Base-by-base conservation (phyloP, 148 eudicot genomes). In the Oxyria digyna region DNA sequence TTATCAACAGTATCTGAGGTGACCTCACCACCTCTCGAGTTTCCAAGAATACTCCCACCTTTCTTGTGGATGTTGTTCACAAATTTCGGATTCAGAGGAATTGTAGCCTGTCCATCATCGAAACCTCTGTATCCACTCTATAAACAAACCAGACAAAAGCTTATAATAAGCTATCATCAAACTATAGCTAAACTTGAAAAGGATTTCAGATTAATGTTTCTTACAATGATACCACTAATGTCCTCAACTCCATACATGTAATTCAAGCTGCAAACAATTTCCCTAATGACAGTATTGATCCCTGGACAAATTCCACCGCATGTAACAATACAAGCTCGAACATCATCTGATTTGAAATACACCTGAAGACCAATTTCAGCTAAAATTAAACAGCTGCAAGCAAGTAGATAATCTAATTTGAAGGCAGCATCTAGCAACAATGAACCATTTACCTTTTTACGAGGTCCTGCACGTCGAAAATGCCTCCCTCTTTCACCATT, bases 241-340 rank as follows among this genome's bases (percentile, higher is more conserved):
- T 71, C 78, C 65, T 81, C 78, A 14, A 88, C 91, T 41, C 88
- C 97, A 79, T 91, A 91, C 88, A 91, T 91, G 71, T 86, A 74
- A 74, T 83, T 72, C 59, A 91, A 76, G 31, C 91, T 84, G 63
- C 89, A 83, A 41, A 91, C 97, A 15, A 88, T 63, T 74, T 91
- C 97, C 72, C 97, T 83, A 29, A 91, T 91, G 78, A 91, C 97
- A 18, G 97, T 91, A 69, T 91, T 91, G 45, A 91, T 85, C 33
- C 97, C 94, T 54, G 97, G 97, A 73, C 91, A 91, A 67, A 91
- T 79, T 21, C 95, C 91, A 50, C 97, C 97, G 77, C 95, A 91
- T 35, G 94, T 88, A n/a, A 88, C 95, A 48, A 88, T 85, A 68
- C 94, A 91, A 0, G 97, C 91, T 38, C 78, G 76, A 43, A 91